Base-by-base conservation (phyloP, 2,329 filamentous ascomycete species). In the Plectosphaerella sp. region DNA sequence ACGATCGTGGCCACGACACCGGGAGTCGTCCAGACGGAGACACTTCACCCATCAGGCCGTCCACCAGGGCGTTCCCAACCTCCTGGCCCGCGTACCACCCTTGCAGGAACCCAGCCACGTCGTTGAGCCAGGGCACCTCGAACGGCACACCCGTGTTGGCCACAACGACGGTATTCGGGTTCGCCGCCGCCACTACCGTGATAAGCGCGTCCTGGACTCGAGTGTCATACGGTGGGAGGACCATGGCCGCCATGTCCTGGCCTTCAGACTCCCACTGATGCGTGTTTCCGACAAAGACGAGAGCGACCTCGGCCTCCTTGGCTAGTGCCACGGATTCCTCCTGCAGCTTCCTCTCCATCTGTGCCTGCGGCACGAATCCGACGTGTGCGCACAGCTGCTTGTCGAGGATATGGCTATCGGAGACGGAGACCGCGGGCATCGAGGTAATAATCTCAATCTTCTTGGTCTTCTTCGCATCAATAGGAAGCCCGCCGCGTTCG, bases 1-100 rank as follows among this genome's bases (percentile, higher is more conserved):
- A 64, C 1, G 67, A 65, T 37, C 68, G 72, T 0, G 86, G 86
- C 66, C 86, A 88, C 18, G 51, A 47, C 7, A 47, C 12, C 10
- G 51, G 47, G 7, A 53, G 51, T 8, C 28, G 47, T 6, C 51
- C 51, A 1, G 74, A 50, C 4, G 85, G 86, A 57, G 83, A 87
- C 45, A 81, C 73, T 33, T 78, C 73, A 25, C 84, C 86, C 47
- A 83, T 82, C 5, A 88, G 70, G 1, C 87, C 77, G 58, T 88
- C 84, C 1, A 80, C 82, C 47, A 88, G 80, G 1, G 83, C 82
- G 58, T 87, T 85, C 1, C 85, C 86, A 18, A 79, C 78, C 66
- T 88, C 85, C 59, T 88, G 84, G 2, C 85, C 85, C 42, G 83
- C 80, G 62, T 91, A 94, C 88, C 89, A 94, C 11, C 88, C 88